A percentile compares a stretch with the other conserved stretches of the same genome.
Evolutionary conservation across 805 yeast species (phyloP).

Genomic region (Metschnikowia kunwiensis): DNA sequence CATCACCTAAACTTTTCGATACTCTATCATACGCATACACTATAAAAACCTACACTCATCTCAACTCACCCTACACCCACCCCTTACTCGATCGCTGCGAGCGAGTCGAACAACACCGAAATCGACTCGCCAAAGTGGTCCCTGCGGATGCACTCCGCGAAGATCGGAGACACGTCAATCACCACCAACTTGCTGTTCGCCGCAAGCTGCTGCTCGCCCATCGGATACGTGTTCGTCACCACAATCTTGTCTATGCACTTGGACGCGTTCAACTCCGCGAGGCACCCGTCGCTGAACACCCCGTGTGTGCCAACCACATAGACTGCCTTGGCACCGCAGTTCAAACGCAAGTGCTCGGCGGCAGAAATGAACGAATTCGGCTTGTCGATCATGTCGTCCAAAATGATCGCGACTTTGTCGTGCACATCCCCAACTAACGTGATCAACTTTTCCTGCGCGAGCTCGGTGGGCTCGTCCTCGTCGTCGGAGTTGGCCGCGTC

Average conservation of each 20-base stretch:
- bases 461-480: conserved; percentile 68
- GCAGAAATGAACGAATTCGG: conserved; percentile 94
- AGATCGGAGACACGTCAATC: conserved; percentile 90
- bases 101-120: conserved; percentile 85
- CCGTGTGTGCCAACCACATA: conserved; percentile 96
- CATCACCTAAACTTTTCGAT: too few relatives aligned
- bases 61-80: too few relatives aligned
- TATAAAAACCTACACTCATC: too few relatives aligned
- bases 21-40: too few relatives aligned
- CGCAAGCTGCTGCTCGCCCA: conserved; percentile 56
- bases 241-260: conserved; percentile 86
- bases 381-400: conserved; percentile 97
- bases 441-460: conserved; percentile 76
- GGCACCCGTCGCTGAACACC: conserved; percentile 80
- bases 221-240: conserved; percentile 95
- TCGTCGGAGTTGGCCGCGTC: conserved; percentile 84
- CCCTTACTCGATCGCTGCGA: conserved; percentile 54
- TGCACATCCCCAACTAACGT: conserved; percentile 96
- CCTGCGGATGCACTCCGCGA: conserved; percentile 97
- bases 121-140: conserved; percentile 98
- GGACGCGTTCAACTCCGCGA: conserved; percentile 73
- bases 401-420: conserved; percentile 84
- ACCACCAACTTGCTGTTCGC: conserved; percentile 66
- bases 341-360: conserved; percentile 92
- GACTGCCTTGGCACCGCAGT: conserved; percentile 93